These are phyloP conservation scores for Monosporascus sp. DNA, from an alignment of 2,329 filamentous ascomycete species.

Conservation along the genomic window DNA sequence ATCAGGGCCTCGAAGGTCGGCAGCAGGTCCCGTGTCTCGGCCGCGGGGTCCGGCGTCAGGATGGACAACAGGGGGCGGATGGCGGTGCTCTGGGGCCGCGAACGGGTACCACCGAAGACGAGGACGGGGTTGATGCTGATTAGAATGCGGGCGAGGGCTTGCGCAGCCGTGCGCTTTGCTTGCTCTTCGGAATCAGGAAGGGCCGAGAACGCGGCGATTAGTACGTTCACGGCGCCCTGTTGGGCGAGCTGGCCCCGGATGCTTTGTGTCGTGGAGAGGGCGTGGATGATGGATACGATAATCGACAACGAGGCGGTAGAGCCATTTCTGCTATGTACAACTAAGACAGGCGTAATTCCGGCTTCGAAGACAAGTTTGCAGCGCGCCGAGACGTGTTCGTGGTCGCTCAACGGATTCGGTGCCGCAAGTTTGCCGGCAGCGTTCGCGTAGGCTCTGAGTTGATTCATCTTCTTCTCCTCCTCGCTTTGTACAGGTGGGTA, in stretches of 20 bases:
- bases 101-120: conserved; percentile 74
- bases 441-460: conserved; percentile 92
- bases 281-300: conserved; percentile 70
- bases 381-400: conserved; percentile 67
- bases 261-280: conserved; percentile 68
- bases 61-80: conserved; percentile 76
- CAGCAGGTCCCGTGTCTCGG: conserved; percentile 69
- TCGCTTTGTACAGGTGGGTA: conserved; percentile 76
- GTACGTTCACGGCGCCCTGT: conserved; percentile 84
- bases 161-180: conserved; percentile 59
- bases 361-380: conserved; percentile 77
- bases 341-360: conserved; percentile 70
- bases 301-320: conserved; percentile 67
- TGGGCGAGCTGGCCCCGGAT: conserved; percentile 79
- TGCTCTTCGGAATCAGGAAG: conserved; percentile 47
- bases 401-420: conserved; percentile 66
- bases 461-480: conserved; percentile 85
- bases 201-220: conserved; percentile 66
- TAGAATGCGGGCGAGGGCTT: conserved; percentile 76
- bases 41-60: conserved; percentile 57
- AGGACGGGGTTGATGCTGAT: conserved; percentile 82
- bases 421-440: conserved; percentile 63
- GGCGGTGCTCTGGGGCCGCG: conserved; percentile 70
- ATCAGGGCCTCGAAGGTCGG: conserved; percentile 87
- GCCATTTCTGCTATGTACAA: conserved; percentile 67